Evolutionary conservation across 2,329 filamentous ascomycete species (phyloP), one percentile per base, ranked within the genome.

Genomic region (Rachicladosporium sp.): DNA sequence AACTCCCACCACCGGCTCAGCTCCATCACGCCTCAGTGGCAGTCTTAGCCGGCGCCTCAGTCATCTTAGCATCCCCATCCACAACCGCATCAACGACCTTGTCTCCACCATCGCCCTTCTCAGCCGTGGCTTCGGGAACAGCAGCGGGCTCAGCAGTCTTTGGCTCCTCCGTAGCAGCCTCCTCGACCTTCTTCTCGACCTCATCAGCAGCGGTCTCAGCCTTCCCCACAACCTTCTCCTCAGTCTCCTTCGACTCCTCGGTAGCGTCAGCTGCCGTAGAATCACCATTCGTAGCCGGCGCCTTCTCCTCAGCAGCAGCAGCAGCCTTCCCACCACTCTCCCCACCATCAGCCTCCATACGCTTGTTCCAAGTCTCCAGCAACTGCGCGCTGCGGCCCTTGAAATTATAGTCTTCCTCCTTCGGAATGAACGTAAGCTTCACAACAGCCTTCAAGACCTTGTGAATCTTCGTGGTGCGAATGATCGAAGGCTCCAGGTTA

Each of bases 361-460:
- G 72, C 59, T 82, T 81, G 60, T 82, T 93, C 91, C 91, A 98
- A 61, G 81, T 82, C 48, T 80, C 78, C n/a, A 96, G 69, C 35
- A 98, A 71, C 4, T 73, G 70, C 48, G 82, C 73, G 29, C 86
- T 88, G 37, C 91, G 81, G 48, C 78, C 69, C 67, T 91, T 93
- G 74, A 98, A 95, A 40, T 82, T 68, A 61, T 81, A 93, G 49
- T 93, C 83, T 29, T 88, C 83, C 48, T 98, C 91, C 45, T 80
- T 80, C 4, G 88, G 88, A 50, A 98, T 93, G 3, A 72, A 72
- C 33, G 80, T 74, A 6, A 98, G 70, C 68, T 94, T 95, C 53
- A 95, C 69, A 49, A 98, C 91, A 4, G 82, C 87, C 67, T 93
- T 94, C 42, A 98, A 73, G 8, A 98, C 89, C 68, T 98, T 98